Conservation (phyloP, 2,329 filamentous ascomycete species). For the Colletotrichum camelliae region DNA sequence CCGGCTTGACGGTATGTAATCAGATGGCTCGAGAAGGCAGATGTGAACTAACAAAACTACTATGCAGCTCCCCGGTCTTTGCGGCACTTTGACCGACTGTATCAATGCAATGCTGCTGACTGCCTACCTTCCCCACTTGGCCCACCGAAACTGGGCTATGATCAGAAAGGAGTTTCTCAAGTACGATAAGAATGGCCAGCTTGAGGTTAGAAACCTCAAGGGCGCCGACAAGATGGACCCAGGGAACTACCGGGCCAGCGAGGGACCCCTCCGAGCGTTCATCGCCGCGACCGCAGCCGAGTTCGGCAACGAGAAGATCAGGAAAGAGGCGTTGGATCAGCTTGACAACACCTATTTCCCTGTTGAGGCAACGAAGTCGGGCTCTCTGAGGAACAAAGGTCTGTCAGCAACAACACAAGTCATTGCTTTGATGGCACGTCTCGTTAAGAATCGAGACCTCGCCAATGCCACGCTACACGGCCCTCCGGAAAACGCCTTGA, state of each 20-base stretch:
- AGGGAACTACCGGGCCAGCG: neutral
- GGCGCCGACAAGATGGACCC: neutral
- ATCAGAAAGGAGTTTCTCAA: neutral
- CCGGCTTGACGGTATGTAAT: neutral
- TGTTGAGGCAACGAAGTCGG: neutral
- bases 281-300: neutral
- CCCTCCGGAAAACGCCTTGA: neutral
- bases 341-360: neutral
- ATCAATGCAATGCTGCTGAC: neutral
- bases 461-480: neutral
- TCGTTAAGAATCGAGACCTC: neutral
- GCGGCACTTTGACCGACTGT: neutral
- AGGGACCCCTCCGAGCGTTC: neutral
- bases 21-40: fast-evolving
- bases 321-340: neutral
- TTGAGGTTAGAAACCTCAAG: neutral
- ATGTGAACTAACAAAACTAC: neutral
- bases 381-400: neutral
- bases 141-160: neutral
- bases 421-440: neutral
- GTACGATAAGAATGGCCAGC: neutral
- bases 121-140: neutral
- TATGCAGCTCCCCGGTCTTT: neutral
- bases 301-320: neutral
- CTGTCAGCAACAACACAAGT: neutral